These are phyloP conservation scores for Trichothecium sympodiale DNA, from an alignment of 2,329 filamentous ascomycete species.

Conservation along the genomic window DNA sequence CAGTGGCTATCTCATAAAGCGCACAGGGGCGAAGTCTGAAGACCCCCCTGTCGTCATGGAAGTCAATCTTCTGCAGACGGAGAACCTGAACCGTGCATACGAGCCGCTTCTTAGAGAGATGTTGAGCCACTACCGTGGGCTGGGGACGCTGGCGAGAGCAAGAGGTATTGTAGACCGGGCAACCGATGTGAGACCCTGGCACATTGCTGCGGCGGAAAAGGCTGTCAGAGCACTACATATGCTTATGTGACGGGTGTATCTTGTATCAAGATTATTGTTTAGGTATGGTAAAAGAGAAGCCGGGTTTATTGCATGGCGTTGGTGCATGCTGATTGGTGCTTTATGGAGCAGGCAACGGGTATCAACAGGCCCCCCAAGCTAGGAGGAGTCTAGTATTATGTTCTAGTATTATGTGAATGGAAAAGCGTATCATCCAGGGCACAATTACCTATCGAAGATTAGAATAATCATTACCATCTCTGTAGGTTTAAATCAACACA, in stretches of 20 bases:
- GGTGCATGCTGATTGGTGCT: too few species aligned
- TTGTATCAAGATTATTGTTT: too few species aligned
- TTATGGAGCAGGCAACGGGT: too few species aligned
- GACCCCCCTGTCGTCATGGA: conserved; percentile 52
- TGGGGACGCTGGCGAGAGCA: conserved; percentile 58
- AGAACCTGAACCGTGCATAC: conserved; percentile 38
- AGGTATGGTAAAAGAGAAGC: too few species aligned
- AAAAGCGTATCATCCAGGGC: too few species aligned
- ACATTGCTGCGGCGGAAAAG: conserved; percentile 61
- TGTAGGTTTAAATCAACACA: too few species aligned
- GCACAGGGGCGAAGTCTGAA: conserved; percentile 41
- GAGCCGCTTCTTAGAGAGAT: conserved; percentile 62
- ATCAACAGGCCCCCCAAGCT: too few species aligned
- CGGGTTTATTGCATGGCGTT: too few species aligned
- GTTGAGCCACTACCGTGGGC: conserved; percentile 53
- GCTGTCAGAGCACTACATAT: conserved; percentile 54
- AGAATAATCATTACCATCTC: too few species aligned
- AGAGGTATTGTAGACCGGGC: conserved; percentile 50
- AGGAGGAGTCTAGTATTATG: too few species aligned
- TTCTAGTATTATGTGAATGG: too few species aligned
- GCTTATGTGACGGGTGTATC: conserved; percentile 46
- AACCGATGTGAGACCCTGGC: conserved; percentile 62
- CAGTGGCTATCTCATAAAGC: conserved; percentile 57
- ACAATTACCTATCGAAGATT: too few species aligned
- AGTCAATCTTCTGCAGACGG: conserved; percentile 50